Percentiles rank a stretch among this genome's conserved stretches.
These are phyloP conservation scores for Carex parvula DNA, from an alignment of 176 grass and related monocot species.

Conservation along the genomic window DNA sequence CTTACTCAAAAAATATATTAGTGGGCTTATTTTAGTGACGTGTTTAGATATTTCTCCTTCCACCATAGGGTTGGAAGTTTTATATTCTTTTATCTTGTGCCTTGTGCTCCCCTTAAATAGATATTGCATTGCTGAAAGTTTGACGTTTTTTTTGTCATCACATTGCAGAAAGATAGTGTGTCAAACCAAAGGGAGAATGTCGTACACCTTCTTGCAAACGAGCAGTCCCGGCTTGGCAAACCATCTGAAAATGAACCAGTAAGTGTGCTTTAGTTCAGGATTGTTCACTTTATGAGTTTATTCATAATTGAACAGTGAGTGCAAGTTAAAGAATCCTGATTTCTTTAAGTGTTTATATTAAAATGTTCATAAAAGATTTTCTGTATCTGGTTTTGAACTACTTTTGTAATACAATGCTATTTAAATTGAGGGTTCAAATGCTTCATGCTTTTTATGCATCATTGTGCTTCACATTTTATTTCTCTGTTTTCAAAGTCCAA, in stretches of 20 bases:
- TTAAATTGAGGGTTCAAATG: no score
- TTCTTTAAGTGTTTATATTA: background rate
- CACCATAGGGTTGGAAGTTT: background rate
- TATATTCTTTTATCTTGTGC: background rate
- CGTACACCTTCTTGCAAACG: slow-evolving; percentile 86
- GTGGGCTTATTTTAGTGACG: background rate
- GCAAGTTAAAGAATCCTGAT: background rate
- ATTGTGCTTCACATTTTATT: no score
- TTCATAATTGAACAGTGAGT: background rate
- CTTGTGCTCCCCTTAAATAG: background rate
- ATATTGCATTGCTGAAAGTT: background rate
- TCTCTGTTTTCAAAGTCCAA: no score
- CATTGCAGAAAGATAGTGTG: slow-evolving; percentile 75
- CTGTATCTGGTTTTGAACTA: background rate
- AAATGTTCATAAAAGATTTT: background rate
- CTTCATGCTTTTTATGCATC: no score
- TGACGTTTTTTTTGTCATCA: background rate
- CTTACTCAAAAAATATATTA: background rate
- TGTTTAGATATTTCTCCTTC: background rate
- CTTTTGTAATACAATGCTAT: background rate
- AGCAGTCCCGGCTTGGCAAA: slow-evolving; percentile 72
- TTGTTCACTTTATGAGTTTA: background rate
- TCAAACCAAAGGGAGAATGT: slow-evolving; percentile 85
- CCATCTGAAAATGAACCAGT: slow-evolving; percentile 68
- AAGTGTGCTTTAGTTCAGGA: slow-evolving; percentile 24